Evolutionary conservation across 2,329 filamentous ascomycete genomes (phyloP).

Genomic region (Colletotrichum sp.): DNA sequence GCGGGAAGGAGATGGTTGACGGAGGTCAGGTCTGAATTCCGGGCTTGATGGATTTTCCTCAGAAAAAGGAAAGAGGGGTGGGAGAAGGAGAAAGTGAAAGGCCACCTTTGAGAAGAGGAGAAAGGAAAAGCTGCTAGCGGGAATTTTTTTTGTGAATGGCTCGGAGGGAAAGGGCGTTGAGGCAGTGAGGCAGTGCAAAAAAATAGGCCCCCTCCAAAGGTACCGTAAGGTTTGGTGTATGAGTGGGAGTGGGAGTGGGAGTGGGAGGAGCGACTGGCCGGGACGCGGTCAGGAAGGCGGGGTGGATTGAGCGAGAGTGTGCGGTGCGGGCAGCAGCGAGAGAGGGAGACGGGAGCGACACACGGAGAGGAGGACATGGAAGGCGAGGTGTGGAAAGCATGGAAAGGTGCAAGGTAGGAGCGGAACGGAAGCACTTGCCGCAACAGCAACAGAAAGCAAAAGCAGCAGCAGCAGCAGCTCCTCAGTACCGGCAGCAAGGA

Average conservation of each 20-base stretch:
- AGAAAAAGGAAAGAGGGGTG: conserved; percentile 17
- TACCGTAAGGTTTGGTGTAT: conserved; percentile 21
- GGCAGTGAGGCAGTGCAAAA: conserved; percentile 23
- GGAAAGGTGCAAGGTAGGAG: conserved; percentile 7
- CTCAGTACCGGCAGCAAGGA: not conserved
- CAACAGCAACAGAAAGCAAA: not conserved
- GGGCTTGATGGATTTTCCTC: conserved; percentile 9
- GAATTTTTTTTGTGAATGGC: conserved; percentile 13
- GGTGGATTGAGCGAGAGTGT: conserved; percentile 4
- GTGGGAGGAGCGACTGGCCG: conserved; percentile 19
- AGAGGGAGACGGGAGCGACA: not conserved
- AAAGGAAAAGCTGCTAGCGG: conserved; percentile 20
- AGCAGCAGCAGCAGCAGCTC: not conserved
- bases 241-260: conserved; percentile 14
- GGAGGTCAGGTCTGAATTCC: conserved; percentile 4
- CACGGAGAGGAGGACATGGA: not conserved
- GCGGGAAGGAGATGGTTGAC: not conserved
- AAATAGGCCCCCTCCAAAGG: conserved; percentile 8
- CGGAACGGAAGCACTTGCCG: not conserved
- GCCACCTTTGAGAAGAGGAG: conserved; percentile 16
- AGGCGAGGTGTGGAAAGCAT: not conserved
- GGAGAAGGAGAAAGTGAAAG: conserved; percentile 7
- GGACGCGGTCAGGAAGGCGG: conserved; percentile 11
- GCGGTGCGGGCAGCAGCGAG: not conserved
- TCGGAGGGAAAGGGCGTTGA: conserved; percentile 16